Base-by-base conservation (phyloP, 2,329 filamentous ascomycete species). In the Cladosporium austrohemisphaericum region DNA sequence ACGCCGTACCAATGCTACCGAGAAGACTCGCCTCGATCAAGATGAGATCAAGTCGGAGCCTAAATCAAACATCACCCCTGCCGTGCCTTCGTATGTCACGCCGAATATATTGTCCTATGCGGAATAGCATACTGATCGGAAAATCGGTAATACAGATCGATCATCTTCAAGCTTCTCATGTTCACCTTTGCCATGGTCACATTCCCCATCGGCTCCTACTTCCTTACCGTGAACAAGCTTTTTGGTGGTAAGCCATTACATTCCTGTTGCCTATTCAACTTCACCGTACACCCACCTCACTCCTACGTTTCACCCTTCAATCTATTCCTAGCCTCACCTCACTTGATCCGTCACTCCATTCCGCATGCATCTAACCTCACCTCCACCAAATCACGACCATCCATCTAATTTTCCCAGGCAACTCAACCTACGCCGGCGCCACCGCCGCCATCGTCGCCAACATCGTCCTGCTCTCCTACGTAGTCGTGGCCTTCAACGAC, bases 141-240 rank as follows among this genome's bases (percentile, higher is more conserved):
- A 11, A 16, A 35, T 35, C 32, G n/a, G n/a, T n/a, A 35, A 35
- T 40, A 18, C 47, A 89, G 89, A 50, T 77, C 86, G 64, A 90
- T 97, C 57, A 93, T 98, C 56, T 73, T 84, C 64, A 98, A 97
- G 72, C 82, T 98, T 16, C 77, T 97, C 13, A 84, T 80, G 55
- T 97, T 96, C 71, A 95, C 91, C 0, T 74, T 91, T 31, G 91
- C 90, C 65, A 97, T 98, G 92, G 79, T 96, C 52, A 79, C 86
- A 13, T 71, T 87, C 16, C 93, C 93, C 11, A 88, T 98, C 59
- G 84, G 88, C 32, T 89, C 86, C 33, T 98, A 96, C 70, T 98
- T 94, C 67, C 62, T 86, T 37, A 86, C 87, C 0, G 77, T 95
- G 22, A 79, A 91, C 63, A 78, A 75, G 1, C 60, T 96, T 22